phyloP scores from a whole-genome alignment of 2,329 filamentous ascomycete genomes.

The Ophiocordyceps unilateralis region DNA sequence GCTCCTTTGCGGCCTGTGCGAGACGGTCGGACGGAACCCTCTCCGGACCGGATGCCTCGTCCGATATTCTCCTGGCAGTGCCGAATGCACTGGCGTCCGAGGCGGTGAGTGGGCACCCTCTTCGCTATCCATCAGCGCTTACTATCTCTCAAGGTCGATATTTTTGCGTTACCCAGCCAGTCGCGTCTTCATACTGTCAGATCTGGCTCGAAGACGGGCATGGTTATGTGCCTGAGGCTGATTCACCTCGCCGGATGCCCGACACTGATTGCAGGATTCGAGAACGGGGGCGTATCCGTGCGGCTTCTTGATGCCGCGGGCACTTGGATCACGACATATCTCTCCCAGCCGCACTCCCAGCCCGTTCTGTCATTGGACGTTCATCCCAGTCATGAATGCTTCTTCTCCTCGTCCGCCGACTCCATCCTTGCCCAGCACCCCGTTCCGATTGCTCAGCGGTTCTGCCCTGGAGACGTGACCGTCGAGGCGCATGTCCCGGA shows the following conservation, averaged over 20 bases:
- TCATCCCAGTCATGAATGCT: slow-evolving; percentile 32
- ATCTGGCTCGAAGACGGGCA: slow-evolving; percentile 41
- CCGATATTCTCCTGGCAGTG: slow-evolving; percentile 53
- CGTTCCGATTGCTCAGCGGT: slow-evolving; percentile 24
- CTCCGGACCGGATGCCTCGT: slow-evolving; percentile 7
- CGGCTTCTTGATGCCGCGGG: slow-evolving; percentile 30
- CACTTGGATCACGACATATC: slow-evolving; percentile 39
- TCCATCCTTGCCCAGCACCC: slow-evolving; percentile 62
- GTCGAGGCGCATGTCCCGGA: too few relatives aligned
- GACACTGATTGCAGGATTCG: slow-evolving; percentile 61
- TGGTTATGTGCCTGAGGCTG: slow-evolving; percentile 73
- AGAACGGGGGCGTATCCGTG: slow-evolving; percentile 62
- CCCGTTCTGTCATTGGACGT: slow-evolving; percentile 63
- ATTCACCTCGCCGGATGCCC: slow-evolving; percentile 33
- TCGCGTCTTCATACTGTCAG: slow-evolving; percentile 43
- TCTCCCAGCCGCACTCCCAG: slow-evolving; percentile 53
- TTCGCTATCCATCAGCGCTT: not conserved
- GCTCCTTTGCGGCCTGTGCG: slow-evolving; percentile 54
- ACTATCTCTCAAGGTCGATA: slow-evolving; percentile 40
- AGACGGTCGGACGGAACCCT: slow-evolving; percentile 10
- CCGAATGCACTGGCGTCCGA: slow-evolving; percentile 63
- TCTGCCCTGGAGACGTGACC: too few relatives aligned
- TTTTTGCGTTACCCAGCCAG: slow-evolving; percentile 68
- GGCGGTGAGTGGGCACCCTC: slow-evolving; percentile 29
- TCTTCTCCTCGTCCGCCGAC: slow-evolving; percentile 72